Percentiles rank a stretch among this genome's conserved stretches.
These are phyloP conservation scores for Solanum chiquidenum DNA, from an alignment of 257 asterid species.

Conservation along the genomic window DNA sequence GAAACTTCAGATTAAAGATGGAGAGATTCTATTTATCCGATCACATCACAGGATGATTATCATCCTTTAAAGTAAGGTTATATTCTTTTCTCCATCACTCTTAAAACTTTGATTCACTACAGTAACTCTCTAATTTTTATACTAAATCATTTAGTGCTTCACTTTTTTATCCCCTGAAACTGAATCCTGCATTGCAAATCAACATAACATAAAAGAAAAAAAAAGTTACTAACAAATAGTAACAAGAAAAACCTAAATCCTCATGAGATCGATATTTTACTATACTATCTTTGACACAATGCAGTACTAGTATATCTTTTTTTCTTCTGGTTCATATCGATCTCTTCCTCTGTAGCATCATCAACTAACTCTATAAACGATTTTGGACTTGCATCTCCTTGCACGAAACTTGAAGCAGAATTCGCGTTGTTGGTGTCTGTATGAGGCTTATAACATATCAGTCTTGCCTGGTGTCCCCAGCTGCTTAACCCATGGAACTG, in stretches of 20 bases:
- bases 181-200: background rate
- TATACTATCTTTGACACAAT: background rate
- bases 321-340: slow-evolving; percentile 35
- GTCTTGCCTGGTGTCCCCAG: slow-evolving; percentile 72
- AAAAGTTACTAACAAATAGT: background rate
- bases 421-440: slow-evolving; percentile 19
- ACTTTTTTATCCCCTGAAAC: background rate
- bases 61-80: too few species aligned
- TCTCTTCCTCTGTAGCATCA: slow-evolving; percentile 1
- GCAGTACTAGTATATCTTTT: slow-evolving; percentile 30
- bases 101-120: too few species aligned
- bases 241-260: background rate
- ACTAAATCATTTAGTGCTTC: too few species aligned
- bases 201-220: too few species aligned
- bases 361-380: background rate
- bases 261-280: background rate
- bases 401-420: slow-evolving; percentile 33
- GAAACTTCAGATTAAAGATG: background rate
- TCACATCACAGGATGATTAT: too few species aligned
- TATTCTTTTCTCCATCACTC: background rate
- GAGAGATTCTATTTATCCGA: too few species aligned
- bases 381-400: slow-evolving; percentile 15
- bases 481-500: slow-evolving; percentile 32
- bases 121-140: too few species aligned
- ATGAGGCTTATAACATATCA: slow-evolving; percentile 54